phyloP scores from a whole-genome alignment of 1,284 basidiomycete species.

The Ceratobasidium sp. region DNA sequence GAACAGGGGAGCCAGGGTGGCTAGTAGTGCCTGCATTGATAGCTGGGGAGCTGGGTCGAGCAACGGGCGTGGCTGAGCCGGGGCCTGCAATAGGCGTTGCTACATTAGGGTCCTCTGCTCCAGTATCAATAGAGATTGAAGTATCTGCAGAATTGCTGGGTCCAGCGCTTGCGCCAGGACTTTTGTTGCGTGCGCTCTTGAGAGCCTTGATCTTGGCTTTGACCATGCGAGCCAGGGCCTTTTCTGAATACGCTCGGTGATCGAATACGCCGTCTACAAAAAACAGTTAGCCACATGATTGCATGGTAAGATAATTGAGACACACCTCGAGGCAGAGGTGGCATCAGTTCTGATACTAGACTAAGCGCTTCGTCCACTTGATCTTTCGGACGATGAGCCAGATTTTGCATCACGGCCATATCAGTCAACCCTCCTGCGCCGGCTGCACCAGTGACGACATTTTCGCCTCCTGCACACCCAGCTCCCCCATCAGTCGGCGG shows the following conservation, averaged over 20 bases:
- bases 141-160: conserved; percentile 8
- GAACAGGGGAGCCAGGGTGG: conserved; percentile 26
- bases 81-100: conserved; percentile 36
- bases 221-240: conserved; percentile 72
- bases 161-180: conserved; percentile 8
- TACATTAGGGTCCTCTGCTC: conserved; percentile 35
- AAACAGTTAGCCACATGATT: conserved; percentile 1
- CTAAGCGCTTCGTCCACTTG: conserved; percentile 92
- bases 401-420: conserved; percentile 97
- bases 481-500: conserved; percentile 65
- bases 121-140: background rate
- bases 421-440: conserved; percentile 74
- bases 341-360: conserved; percentile 87
- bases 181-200: conserved; percentile 56
- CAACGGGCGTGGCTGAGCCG: conserved; percentile 53
- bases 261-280: conserved; percentile 89
- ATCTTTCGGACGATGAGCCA: conserved; percentile 95
- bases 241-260: conserved; percentile 87
- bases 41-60: conserved; percentile 63
- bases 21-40: conserved; percentile 58
- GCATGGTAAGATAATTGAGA: conserved; percentile 29
- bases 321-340: conserved; percentile 86
- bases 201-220: conserved; percentile 76
- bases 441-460: conserved; percentile 68
- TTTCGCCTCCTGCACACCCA: conserved; percentile 51